A percentile compares a stretch with the other conserved stretches of the same genome.
These are phyloP conservation scores for Helminthosporium solani DNA, from an alignment of 2,329 filamentous ascomycete genomes.

Conservation along the genomic window DNA sequence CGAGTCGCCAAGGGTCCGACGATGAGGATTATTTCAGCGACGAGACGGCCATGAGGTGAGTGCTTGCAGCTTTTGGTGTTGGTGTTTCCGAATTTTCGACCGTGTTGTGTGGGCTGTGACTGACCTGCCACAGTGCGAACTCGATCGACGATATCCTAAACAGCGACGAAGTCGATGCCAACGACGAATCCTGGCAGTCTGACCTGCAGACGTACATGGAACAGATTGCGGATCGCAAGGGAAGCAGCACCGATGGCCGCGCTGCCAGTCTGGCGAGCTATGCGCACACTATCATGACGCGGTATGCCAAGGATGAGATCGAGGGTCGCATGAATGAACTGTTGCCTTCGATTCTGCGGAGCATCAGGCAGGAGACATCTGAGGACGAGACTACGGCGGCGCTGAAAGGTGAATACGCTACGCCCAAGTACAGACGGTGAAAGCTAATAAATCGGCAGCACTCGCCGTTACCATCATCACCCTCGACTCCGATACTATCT, in stretches of 20 bases:
- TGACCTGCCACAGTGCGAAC: slow-evolving; percentile 52
- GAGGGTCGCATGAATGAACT: slow-evolving; percentile 62
- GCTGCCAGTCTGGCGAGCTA: slow-evolving; percentile 65
- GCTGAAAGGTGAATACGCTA: slow-evolving; percentile 55
- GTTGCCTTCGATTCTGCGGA: slow-evolving; percentile 65
- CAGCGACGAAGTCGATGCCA: slow-evolving; percentile 51
- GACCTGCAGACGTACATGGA: slow-evolving; percentile 66
- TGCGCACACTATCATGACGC: slow-evolving; percentile 65
- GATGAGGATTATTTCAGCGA: slow-evolving; percentile 65
- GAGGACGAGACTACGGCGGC: slow-evolving; percentile 69
- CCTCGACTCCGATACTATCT: slow-evolving; percentile 64
- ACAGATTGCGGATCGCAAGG: slow-evolving; percentile 74
- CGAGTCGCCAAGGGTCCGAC: slow-evolving; percentile 64
- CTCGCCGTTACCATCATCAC: slow-evolving; percentile 71
- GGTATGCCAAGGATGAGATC: slow-evolving; percentile 66
- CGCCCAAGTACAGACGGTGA: not conserved
- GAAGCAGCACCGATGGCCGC: slow-evolving; percentile 70
- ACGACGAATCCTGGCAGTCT: slow-evolving; percentile 59
- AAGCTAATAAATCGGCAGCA: slow-evolving; percentile 45
- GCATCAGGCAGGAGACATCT: slow-evolving; percentile 67
- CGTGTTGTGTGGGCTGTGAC: slow-evolving; percentile 7
- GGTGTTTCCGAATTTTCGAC: slow-evolving; percentile 19
- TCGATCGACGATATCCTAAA: slow-evolving; percentile 66
- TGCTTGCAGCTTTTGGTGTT: slow-evolving; percentile 10
- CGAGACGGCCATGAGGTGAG: slow-evolving; percentile 59